Conservation (phyloP, 1,139 yeast genomes). For the Lodderomyces pseudojiufengensis region DNA sequence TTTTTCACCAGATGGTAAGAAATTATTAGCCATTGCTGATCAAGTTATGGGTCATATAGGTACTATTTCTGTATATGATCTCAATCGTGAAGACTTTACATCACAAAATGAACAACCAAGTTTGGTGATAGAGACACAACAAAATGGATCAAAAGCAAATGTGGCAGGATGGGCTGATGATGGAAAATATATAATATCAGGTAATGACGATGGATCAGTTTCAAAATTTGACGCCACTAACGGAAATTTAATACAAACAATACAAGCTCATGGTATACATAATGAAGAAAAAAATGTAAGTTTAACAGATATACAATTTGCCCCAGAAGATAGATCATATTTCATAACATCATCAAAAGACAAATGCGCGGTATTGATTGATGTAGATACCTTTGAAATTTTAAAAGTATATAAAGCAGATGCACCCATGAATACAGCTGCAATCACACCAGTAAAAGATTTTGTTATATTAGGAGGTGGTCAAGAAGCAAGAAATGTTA, state of each 20-base stretch:
- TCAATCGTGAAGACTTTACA: slow-evolving; percentile 42
- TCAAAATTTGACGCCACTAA: slow-evolving; percentile 75
- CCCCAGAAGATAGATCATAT: slow-evolving; percentile 77
- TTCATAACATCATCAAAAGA: slow-evolving; percentile 93
- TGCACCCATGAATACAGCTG: slow-evolving; percentile 94
- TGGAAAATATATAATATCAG: slow-evolving; percentile 73
- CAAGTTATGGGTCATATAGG: slow-evolving; percentile 92
- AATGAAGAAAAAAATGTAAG: slow-evolving; percentile 51
- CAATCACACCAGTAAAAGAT: slow-evolving; percentile 89
- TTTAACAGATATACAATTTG: slow-evolving; percentile 86
- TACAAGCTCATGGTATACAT: slow-evolving; percentile 61
- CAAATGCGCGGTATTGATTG: slow-evolving; percentile 77
- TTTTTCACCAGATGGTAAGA: slow-evolving; percentile 69
- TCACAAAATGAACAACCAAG: slow-evolving; percentile 49
- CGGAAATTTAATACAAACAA: slow-evolving; percentile 62
- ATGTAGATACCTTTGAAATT: slow-evolving; percentile 69
- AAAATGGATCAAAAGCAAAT: slow-evolving; percentile 62
- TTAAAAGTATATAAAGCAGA: slow-evolving; percentile 81
- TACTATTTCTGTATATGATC: slow-evolving; percentile 63
- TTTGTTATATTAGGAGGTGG: slow-evolving; percentile 97
- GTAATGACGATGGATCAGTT: slow-evolving; percentile 82
- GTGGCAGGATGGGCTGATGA: slow-evolving; percentile 88
- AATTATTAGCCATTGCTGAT: slow-evolving; percentile 77
- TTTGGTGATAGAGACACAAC: slow-evolving; percentile 60
- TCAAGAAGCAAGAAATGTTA: slow-evolving; percentile 97